Percentiles rank a stretch among this genome's conserved stretches.
These are phyloP conservation scores for Stromatinia cepivora DNA, from an alignment of 2,329 filamentous ascomycete genomes.

Conservation along the genomic window DNA sequence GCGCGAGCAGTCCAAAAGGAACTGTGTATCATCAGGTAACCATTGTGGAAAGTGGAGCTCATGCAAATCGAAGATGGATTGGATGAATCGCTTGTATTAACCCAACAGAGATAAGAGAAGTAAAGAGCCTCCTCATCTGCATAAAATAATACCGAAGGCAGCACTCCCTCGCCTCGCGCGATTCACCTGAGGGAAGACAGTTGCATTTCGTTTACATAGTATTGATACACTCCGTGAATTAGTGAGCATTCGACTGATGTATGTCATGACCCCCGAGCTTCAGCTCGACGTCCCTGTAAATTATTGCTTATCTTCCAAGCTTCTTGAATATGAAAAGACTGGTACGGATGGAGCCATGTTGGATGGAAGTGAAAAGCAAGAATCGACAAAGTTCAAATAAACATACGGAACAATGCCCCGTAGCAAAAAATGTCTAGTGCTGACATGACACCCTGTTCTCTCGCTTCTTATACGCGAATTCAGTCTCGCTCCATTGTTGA, in stretches of 20 bases:
- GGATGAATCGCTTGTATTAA: neutral
- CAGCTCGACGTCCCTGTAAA: no score
- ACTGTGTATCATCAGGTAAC: neutral
- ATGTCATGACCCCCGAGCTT: no score
- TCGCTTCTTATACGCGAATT: neutral
- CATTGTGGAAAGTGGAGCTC: neutral
- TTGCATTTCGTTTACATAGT: no score
- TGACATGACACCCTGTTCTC: neutral
- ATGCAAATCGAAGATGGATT: neutral
- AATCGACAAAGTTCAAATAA: neutral
- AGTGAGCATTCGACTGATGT: no score
- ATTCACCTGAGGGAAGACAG: neutral
- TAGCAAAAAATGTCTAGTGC: neutral
- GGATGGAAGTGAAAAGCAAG: neutral
- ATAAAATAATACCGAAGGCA: neutral
- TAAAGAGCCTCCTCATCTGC: neutral
- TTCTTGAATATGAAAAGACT: neutral
- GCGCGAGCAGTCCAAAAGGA: constrained; percentile 4
- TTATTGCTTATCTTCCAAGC: no score
- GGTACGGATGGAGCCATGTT: neutral
- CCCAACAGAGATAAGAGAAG: neutral
- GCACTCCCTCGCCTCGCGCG: neutral
- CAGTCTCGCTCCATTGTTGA: neutral
- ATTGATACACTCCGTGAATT: no score
- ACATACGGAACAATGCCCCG: neutral